Evolutionary conservation across 371 early-diverging fungal species (phyloP).

Genomic region (Mucor saturninus): DNA sequence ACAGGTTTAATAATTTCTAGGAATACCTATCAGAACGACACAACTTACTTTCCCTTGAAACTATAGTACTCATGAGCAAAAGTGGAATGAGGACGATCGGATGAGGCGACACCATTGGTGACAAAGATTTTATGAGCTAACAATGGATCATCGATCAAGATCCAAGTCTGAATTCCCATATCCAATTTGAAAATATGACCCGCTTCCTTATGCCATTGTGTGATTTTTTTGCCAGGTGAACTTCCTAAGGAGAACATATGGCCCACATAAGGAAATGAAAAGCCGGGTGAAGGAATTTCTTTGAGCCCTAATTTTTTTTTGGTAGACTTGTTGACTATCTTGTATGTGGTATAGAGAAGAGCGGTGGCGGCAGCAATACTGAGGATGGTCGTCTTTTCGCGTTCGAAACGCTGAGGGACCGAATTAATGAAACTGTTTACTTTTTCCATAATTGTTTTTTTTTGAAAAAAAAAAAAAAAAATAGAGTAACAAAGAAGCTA

Average conservation of each 20-base stretch:
- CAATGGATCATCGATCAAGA: slow-evolving; percentile 13
- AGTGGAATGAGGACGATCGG: slow-evolving; percentile 8
- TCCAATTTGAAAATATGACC: slow-evolving; percentile 20
- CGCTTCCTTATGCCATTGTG: slow-evolving; percentile 21
- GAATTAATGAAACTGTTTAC: no score
- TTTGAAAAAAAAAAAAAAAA: no score
- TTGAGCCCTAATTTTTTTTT: background rate
- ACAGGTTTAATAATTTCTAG: background rate
- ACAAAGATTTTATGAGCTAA: slow-evolving; percentile 31
- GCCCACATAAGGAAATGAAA: slow-evolving; percentile 16
- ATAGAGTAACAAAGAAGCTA: no score
- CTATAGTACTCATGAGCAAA: slow-evolving; percentile 9
- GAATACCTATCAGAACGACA: background rate
- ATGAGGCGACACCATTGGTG: slow-evolving; percentile 13
- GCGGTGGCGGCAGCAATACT: no score
- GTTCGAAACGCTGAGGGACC: no score
- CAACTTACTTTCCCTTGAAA: slow-evolving; percentile 15
- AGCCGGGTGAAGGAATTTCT: slow-evolving; percentile 17
- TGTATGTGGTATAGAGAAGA: no score
- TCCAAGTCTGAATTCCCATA: slow-evolving; percentile 23
- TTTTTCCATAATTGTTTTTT: no score
- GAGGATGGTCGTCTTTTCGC: no score
- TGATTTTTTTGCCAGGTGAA: slow-evolving; percentile 8
- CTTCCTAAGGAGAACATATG: slow-evolving; percentile 25
- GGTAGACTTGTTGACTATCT: no score